phyloP scores from a whole-genome alignment of 2,329 filamentous ascomycete species.

The Eurotiales sp. region DNA sequence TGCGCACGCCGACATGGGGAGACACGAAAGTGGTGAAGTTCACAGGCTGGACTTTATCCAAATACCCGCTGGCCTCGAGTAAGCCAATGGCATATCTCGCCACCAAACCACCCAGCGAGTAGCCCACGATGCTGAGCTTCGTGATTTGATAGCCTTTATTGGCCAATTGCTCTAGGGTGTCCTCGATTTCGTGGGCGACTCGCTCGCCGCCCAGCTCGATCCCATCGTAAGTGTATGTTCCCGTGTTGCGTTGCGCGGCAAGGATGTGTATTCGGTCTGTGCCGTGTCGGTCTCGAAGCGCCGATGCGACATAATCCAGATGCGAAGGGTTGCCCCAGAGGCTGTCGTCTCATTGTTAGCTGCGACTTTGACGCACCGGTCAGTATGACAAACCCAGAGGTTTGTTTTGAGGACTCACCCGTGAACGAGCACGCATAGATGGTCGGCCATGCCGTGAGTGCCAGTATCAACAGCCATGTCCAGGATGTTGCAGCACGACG shows the following conservation, averaged over 20 bases:
- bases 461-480: constrained; percentile 13
- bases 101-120: constrained; percentile 84
- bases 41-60: constrained; percentile 76
- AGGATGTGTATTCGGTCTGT: constrained; percentile 55
- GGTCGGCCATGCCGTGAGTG: constrained; percentile 36
- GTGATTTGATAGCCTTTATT: constrained; percentile 65
- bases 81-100: constrained; percentile 83
- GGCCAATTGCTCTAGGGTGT: constrained; percentile 52
- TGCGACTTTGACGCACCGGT: neutral
- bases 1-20: constrained; percentile 73
- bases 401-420: constrained; percentile 44
- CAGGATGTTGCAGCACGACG: constrained; percentile 7
- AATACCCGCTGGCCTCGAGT: constrained; percentile 72
- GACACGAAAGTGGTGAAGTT: constrained; percentile 94
- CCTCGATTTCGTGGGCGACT: constrained; percentile 60
- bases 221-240: constrained; percentile 61
- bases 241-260: constrained; percentile 53
- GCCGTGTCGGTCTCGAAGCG: constrained; percentile 48
- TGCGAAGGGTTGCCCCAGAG: constrained; percentile 61
- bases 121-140: constrained; percentile 83
- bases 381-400: neutral
- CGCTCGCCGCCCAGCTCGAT: constrained; percentile 68
- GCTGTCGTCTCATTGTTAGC: constrained; percentile 27
- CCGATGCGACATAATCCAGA: constrained; percentile 51
- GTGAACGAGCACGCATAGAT: constrained; percentile 61